A percentile compares a stretch with the other conserved stretches of the same genome.
phyloP scores from a whole-genome alignment of 345 rosid genomes.

The Brassica napus region Da-Ae NC_063451.1:19745001-19745500 shows the following conservation, averaged over 20 bases:
- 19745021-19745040: slow-evolving; percentile 96
- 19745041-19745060: slow-evolving; percentile 82
- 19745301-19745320: background rate
- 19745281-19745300: background rate
- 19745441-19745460: no score
- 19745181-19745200: slow-evolving; percentile 10
- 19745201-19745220: slow-evolving; percentile 8
- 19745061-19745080: slow-evolving; percentile 81
- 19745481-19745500: no score
- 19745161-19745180: background rate
- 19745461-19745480: no score
- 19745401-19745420: no score
- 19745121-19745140: slow-evolving; percentile 72
- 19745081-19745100: slow-evolving; percentile 74
- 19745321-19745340: no score
- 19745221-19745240: slow-evolving; percentile 32
- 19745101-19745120: slow-evolving; percentile 74
- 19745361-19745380: no score
- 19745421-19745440: no score
- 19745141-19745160: background rate
- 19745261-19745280: background rate
- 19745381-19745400: no score
- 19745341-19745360: no score
- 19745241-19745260: slow-evolving; percentile 22
- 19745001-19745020: slow-evolving; percentile 75